These are phyloP conservation scores for Aspergillus sp. DNA, from an alignment of 2,329 filamentous ascomycete genomes.

Conservation along the genomic window DNA sequence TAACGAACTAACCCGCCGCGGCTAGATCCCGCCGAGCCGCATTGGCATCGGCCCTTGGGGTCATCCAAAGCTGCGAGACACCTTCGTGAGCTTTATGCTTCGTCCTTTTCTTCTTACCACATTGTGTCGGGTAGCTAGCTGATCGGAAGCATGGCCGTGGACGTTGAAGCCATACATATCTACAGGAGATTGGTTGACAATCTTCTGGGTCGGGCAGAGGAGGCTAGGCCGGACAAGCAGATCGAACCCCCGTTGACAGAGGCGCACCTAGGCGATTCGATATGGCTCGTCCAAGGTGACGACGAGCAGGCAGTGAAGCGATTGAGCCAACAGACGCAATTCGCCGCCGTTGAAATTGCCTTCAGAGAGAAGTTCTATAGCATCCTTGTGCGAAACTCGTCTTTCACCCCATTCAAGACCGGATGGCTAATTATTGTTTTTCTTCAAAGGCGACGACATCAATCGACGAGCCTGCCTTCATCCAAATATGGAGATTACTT, in stretches of 20 bases:
- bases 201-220: slow-evolving; percentile 56
- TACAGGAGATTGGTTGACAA: slow-evolving; percentile 53
- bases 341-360: slow-evolving; percentile 75
- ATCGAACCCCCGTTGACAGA: slow-evolving; percentile 74
- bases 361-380: slow-evolving; percentile 75
- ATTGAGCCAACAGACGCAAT: slow-evolving; percentile 51
- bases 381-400: slow-evolving; percentile 59
- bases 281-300: slow-evolving; percentile 34
- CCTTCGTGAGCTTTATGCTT: no score
- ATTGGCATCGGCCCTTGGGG: slow-evolving; percentile 7
- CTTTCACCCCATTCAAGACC: not conserved
- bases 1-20: slow-evolving; percentile 16
- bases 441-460: slow-evolving; percentile 60
- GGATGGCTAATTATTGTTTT: slow-evolving; percentile 8
- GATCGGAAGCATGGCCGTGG: slow-evolving; percentile 27
- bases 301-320: slow-evolving; percentile 21
- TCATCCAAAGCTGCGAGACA: slow-evolving; percentile 4
- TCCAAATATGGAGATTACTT: slow-evolving; percentile 86
- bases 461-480: slow-evolving; percentile 74
- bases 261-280: slow-evolving; percentile 46
- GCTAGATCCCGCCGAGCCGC: slow-evolving; percentile 28
- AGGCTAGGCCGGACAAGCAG: slow-evolving; percentile 53
- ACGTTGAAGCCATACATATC: slow-evolving; percentile 30
- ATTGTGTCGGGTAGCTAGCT: slow-evolving; percentile 1
- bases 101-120: slow-evolving; percentile 3